Percentiles rank a stretch among this genome's conserved stretches.
Conservation (phyloP, 1,284 basidiomycete genomes). For the Pyrrhoderma lamaoense region DNA sequence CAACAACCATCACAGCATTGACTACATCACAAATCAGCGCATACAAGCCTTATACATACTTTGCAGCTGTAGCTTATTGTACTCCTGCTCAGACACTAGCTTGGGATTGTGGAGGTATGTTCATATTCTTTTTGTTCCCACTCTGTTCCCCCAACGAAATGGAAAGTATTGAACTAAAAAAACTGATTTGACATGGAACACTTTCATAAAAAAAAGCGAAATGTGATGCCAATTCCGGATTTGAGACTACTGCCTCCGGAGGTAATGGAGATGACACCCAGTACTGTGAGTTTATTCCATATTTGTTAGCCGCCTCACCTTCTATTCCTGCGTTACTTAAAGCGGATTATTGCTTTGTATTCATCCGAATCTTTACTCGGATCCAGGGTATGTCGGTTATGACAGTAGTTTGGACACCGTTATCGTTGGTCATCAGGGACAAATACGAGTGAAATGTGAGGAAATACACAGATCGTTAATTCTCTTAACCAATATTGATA, state of each 20-base stretch:
- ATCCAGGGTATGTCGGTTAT: slow-evolving; percentile 26
- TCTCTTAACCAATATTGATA: not conserved
- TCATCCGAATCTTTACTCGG: not conserved
- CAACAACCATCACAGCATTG: slow-evolving; percentile 27
- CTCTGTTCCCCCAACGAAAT: not conserved
- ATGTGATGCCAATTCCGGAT: slow-evolving; percentile 25
- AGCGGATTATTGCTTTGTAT: not conserved
- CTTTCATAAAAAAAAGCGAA: slow-evolving; percentile 22
- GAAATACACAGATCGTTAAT: slow-evolving; percentile 4
- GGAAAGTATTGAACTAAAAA: not conserved
- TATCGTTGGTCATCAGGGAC: slow-evolving; percentile 27
- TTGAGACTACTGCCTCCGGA: slow-evolving; percentile 18
- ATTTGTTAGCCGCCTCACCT: not conserved
- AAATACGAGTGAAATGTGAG: slow-evolving; percentile 16
- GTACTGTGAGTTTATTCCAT: slow-evolving; percentile 23
- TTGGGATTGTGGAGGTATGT: slow-evolving; percentile 41
- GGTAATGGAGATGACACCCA: slow-evolving; percentile 22
- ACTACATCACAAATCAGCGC: slow-evolving; percentile 29
- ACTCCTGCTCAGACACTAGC: slow-evolving; percentile 29
- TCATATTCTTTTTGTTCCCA: slow-evolving; percentile 6
- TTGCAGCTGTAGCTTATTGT: slow-evolving; percentile 49
- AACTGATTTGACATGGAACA: too few species aligned
- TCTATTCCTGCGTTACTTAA: not conserved
- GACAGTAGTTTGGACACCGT: slow-evolving; percentile 21
- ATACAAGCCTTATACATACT: slow-evolving; percentile 40